phyloP scores from a whole-genome alignment of 2,329 filamentous ascomycete species.

The Tolypocladium endophyticum region DNA sequence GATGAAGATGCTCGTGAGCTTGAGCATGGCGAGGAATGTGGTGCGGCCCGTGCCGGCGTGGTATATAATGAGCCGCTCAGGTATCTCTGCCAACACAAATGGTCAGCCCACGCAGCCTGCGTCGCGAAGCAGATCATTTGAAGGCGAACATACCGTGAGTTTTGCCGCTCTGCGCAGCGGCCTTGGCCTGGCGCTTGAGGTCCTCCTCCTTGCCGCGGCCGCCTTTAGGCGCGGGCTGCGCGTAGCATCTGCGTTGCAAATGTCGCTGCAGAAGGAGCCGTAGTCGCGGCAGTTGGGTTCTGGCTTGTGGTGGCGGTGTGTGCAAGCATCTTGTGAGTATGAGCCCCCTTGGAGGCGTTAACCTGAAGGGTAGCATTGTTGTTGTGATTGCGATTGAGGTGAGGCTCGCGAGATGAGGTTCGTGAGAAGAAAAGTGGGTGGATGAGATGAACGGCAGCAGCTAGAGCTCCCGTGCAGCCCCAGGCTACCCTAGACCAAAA shows the following conservation, averaged over 20 bases:
- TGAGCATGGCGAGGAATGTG: conserved; percentile 58
- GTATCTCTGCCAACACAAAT: conserved; percentile 29
- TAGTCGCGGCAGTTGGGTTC: conserved; percentile 1
- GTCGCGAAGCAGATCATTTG: background rate
- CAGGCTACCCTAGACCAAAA: background rate
- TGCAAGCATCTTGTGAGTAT: background rate
- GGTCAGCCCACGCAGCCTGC: background rate
- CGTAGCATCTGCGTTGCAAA: conserved; percentile 15
- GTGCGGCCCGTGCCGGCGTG: conserved; percentile 60
- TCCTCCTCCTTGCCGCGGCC: conserved; percentile 9
- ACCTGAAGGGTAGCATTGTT: conserved; percentile 3
- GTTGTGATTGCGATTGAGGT: background rate
- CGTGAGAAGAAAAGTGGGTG: background rate
- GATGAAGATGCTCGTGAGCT: conserved; percentile 60
- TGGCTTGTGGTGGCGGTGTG: background rate
- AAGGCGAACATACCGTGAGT: conserved; percentile 7
- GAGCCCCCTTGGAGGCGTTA: background rate
- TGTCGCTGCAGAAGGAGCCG: conserved; percentile 7
- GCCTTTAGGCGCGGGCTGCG: conserved; percentile 5
- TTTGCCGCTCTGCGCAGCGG: conserved; percentile 10
- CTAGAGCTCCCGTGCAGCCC: no score
- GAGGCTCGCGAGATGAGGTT: background rate
- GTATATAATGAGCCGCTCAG: conserved; percentile 58
- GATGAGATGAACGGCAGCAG: background rate
- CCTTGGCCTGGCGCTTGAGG: conserved; percentile 15